phyloP scores from a whole-genome alignment of 2,329 filamentous ascomycete species.

The Aspergillus viridinutans region DNA sequence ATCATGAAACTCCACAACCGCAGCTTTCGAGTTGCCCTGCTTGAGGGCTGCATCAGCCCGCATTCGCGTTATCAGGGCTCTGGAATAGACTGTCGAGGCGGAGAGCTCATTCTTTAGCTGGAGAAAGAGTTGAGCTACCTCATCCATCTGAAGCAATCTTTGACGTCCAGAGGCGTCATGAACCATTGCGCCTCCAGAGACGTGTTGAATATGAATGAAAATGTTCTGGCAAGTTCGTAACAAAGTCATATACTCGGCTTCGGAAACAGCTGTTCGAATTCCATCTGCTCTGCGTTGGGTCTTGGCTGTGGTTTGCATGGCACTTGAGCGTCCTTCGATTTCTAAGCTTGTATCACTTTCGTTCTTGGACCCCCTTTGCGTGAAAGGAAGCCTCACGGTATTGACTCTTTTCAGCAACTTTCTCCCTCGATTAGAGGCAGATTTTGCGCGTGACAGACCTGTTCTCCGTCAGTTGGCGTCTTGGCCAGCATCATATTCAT shows the following conservation, averaged over 20 bases:
- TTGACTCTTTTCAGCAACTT: slow-evolving; percentile 26
- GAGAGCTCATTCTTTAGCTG: slow-evolving; percentile 23
- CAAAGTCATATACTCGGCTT: slow-evolving; percentile 15
- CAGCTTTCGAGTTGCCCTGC: slow-evolving; percentile 17
- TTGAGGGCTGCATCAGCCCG: slow-evolving; percentile 22
- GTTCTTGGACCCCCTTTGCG: slow-evolving; percentile 18
- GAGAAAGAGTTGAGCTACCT: slow-evolving; percentile 26
- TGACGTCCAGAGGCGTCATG: slow-evolving; percentile 28
- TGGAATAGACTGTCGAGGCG: slow-evolving; percentile 19
- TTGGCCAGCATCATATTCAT: neutral
- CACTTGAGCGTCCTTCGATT: slow-evolving; percentile 10
- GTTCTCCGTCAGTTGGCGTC: slow-evolving; percentile 2
- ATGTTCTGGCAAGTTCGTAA: slow-evolving; percentile 15
- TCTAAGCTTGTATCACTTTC: slow-evolving; percentile 12
- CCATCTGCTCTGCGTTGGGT: slow-evolving; percentile 6
- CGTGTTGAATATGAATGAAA: slow-evolving; percentile 24
- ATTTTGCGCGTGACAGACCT: slow-evolving; percentile 23
- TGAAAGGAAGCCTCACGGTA: slow-evolving; percentile 27
- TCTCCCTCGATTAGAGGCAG: slow-evolving; percentile 19
- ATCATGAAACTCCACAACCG: slow-evolving; percentile 22
- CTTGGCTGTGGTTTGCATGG: neutral
- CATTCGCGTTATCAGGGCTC: slow-evolving; percentile 12
- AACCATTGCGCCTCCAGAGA: slow-evolving; percentile 22
- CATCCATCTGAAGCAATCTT: slow-evolving; percentile 27
- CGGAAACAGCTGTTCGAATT: slow-evolving; percentile 8